phyloP scores from a whole-genome alignment of 192 early-diverging fungal species.

The Rhizophagus clarus region DNA sequence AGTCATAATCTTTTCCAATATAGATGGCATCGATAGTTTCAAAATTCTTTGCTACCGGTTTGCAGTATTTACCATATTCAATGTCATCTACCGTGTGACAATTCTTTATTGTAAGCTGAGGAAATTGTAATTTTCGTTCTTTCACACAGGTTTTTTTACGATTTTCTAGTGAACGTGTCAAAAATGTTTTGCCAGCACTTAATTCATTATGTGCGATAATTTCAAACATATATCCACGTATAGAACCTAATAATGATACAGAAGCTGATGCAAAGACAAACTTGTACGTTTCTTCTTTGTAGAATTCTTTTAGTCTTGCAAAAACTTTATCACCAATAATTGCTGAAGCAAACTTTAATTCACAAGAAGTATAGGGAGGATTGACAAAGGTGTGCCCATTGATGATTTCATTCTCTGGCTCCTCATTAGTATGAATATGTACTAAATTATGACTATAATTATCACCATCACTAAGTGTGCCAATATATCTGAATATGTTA shows the following conservation, averaged over 20 bases:
- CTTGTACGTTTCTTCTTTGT: neutral
- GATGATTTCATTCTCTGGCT: neutral
- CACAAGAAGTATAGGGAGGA: neutral
- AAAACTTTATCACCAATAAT: neutral
- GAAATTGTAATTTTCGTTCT: too few species aligned
- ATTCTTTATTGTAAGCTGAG: too few species aligned
- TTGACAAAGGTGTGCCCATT: neutral
- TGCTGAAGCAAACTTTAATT: neutral
- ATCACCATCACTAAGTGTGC: neutral
- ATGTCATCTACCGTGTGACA: too few species aligned
- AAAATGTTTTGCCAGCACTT: neutral
- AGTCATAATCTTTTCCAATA: too few species aligned
- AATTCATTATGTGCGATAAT: neutral
- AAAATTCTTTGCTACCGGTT: too few species aligned
- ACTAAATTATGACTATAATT: constrained; percentile 6
- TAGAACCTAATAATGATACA: neutral
- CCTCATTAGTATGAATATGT: neutral
- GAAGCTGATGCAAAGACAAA: neutral
- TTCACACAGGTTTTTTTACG: neutral
- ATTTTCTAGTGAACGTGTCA: neutral
- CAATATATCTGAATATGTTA: neutral
- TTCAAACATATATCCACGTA: neutral
- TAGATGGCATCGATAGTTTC: too few species aligned
- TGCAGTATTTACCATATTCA: too few species aligned
- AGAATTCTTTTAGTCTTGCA: neutral